These are phyloP conservation scores for Chrysanthemum lavandulifolium DNA, from an alignment of 129 eudicot species.

Conservation along the genomic window DNA sequence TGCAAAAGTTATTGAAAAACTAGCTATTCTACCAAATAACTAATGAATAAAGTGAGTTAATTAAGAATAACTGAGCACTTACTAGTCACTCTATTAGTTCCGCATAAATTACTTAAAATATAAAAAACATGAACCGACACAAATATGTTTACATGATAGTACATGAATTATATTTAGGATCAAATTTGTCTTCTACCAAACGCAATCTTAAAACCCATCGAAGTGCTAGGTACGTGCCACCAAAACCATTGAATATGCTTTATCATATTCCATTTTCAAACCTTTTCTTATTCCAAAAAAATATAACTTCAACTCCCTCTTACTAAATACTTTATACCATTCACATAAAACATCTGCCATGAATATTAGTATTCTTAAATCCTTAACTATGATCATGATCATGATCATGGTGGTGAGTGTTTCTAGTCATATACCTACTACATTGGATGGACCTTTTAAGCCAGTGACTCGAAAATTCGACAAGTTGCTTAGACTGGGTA, in stretches of 20 bases:
- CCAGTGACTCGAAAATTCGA: constrained; percentile 74
- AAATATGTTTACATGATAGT: neutral
- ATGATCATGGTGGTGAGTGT: neutral
- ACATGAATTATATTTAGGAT: neutral
- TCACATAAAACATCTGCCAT: neutral
- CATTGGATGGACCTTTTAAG: constrained; percentile 79
- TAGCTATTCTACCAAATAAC: no score
- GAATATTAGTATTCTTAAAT: neutral
- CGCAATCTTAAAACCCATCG: neutral
- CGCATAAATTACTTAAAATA: no score
- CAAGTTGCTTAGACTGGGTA: constrained; percentile 60
- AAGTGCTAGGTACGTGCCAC: neutral
- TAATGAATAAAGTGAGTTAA: no score
- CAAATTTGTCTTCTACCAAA: neutral
- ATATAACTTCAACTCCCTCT: neutral
- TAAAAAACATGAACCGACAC: no score
- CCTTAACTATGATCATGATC: neutral
- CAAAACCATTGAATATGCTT: constrained; percentile 19
- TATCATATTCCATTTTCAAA: constrained; percentile 8
- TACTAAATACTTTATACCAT: neutral
- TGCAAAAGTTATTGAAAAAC: no score
- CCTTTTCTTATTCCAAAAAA: neutral
- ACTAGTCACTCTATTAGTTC: no score
- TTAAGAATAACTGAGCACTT: no score
- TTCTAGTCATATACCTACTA: constrained; percentile 64